A percentile compares a stretch with the other conserved stretches of the same genome.
These are phyloP conservation scores for Rubus parviflorus DNA, from an alignment of 306 rosid genomes.

Conservation along the genomic window DNA sequence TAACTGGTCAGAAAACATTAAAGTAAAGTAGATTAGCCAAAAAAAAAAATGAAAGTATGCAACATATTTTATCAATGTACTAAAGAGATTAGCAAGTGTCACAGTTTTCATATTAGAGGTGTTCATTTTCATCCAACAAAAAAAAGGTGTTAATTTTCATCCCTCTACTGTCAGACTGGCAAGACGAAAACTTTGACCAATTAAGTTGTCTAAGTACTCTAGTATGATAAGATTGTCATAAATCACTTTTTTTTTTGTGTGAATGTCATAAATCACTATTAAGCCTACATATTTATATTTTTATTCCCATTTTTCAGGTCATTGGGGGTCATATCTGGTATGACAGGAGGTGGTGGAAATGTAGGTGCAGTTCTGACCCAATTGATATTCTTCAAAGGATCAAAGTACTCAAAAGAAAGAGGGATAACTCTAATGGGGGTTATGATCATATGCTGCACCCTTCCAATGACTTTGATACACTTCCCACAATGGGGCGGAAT, in stretches of 20 bases:
- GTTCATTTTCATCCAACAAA: no score
- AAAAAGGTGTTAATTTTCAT: no score
- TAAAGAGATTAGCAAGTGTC: neutral
- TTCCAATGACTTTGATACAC: conserved; percentile 54
- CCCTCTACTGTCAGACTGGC: neutral
- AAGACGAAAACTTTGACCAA: neutral
- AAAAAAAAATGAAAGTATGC: no score
- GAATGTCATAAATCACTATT: neutral
- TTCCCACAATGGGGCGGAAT: conserved; percentile 97
- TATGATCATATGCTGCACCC: conserved; percentile 70
- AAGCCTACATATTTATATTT: neutral
- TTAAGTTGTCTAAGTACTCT: neutral
- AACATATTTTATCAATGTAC: neutral
- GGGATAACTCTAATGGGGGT: conserved; percentile 87
- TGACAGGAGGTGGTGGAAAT: conserved; percentile 97
- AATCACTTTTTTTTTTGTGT: no score
- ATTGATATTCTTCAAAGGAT: conserved; percentile 77
- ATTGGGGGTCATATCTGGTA: conserved; percentile 75
- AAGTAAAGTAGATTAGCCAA: no score
- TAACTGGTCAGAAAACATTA: neutral
- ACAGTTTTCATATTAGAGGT: neutral
- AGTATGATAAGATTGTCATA: neutral
- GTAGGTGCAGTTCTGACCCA: conserved; percentile 87
- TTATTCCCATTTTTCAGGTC: conserved; percentile 47
- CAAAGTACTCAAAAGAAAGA: conserved; percentile 62